Base-by-base conservation (phyloP, 129 eudicot species). In the Saposhnikovia divaricata region DNA sequence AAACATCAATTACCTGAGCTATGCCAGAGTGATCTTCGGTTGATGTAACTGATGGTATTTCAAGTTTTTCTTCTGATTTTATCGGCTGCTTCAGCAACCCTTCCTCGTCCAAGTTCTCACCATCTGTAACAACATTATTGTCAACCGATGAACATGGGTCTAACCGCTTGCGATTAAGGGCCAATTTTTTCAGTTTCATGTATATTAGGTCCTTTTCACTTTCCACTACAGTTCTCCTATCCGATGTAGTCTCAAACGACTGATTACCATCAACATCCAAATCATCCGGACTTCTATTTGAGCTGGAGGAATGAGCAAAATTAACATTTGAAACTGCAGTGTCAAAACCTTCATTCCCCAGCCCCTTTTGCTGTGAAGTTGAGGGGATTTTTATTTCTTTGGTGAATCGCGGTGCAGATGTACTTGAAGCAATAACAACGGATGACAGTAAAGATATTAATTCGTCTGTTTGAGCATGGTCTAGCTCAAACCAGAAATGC, bases 401-500 rank as follows among this genome's bases (percentile, higher is more conserved):
- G n/a, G 85, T 57, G 75, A 48, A 74, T 38, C 78, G 83, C 40
- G 85, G 85, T 71, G 72, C 37, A 55, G 76, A 53, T 19, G 90
- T 48, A 76, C 86, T 80, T 28, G 90, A 81, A 83, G 90, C 76
- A 71, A 87, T 34, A 13, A 86, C 88, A 69, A 73, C 78, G 70
- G 93, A 78, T 46, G 89, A 77, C 43, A 93, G 80, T 65, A 88
- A 81, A 81, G 91, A 80, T 23, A 86, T 76, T 78, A 93, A 79
- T 47, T 51, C 80, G 77, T 78, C 85, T 66, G 90, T 75, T 87
- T 93, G 98, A 79, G 84, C 90, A 90, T 88, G 92, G 77, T 93
- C 98, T 59, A 93, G 86, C 88, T 93, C 98, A 86, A 91, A 93
- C 93, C 92, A 82, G 82, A 93, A 93, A 82, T 84, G 97, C 65